A percentile compares a stretch with the other conserved stretches of the same genome.
Conservation (phyloP, 2,329 filamentous ascomycete genomes). For the Byssochlamys sp. region DNA sequence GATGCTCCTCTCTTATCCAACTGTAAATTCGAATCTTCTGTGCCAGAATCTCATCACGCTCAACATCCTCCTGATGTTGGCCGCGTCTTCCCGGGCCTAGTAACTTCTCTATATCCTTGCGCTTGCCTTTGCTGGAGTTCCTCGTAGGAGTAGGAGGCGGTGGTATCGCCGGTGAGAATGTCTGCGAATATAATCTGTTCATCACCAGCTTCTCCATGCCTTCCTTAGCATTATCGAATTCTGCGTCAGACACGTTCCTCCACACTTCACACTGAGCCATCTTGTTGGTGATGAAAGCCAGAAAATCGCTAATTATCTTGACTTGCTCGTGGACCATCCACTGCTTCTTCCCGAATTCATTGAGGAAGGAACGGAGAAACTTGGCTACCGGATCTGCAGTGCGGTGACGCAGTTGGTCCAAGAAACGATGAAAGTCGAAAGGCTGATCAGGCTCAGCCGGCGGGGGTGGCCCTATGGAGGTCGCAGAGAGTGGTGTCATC, state of each 20-base stretch:
- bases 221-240: constrained; percentile 96
- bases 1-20: constrained; percentile 85
- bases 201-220: constrained; percentile 99
- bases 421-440: constrained; percentile 94
- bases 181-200: constrained; percentile 92
- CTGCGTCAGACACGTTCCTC: constrained; percentile 87
- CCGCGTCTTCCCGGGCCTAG: constrained; percentile 77
- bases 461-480: constrained; percentile 42
- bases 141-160: constrained; percentile 59
- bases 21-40: constrained; percentile 96
- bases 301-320: constrained; percentile 94
- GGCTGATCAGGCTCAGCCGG: constrained; percentile 74
- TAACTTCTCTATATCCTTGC: constrained; percentile 57
- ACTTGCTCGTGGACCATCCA: constrained; percentile 99
- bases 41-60: constrained; percentile 86
- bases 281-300: constrained; percentile 94
- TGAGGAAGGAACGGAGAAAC: constrained; percentile 86
- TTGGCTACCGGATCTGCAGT: constrained; percentile 96
- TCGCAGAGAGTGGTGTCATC: constrained; percentile 24
- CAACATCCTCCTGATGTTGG: constrained; percentile 95
- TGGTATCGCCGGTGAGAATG: constrained; percentile 88
- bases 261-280: constrained; percentile 97
- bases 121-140: constrained; percentile 53
- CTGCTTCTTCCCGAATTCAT: constrained; percentile 91
- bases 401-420: constrained; percentile 89